Conservation (phyloP, 345 rosid genomes). For the Eucalyptus pauciflora region DNA sequence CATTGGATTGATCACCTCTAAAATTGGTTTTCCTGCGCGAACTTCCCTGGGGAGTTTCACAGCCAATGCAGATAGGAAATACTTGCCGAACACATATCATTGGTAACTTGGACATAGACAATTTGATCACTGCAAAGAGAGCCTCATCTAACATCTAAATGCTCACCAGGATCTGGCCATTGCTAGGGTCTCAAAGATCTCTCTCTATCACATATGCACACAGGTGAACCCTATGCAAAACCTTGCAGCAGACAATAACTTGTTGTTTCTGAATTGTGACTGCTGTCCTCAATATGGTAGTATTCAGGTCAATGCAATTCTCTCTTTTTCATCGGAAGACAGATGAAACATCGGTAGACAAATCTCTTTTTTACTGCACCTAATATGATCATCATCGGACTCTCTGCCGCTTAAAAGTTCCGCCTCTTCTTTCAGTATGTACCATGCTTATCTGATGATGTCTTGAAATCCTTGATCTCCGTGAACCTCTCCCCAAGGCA, state of each 20-base stretch:
- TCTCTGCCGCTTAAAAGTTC: slow-evolving; percentile 7
- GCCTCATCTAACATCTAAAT: background rate
- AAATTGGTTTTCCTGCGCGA: background rate
- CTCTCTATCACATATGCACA: background rate
- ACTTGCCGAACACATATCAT: background rate
- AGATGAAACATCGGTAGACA: background rate
- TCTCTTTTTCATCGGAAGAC: background rate
- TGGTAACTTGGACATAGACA: background rate
- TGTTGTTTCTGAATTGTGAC: background rate
- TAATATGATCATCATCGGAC: background rate
- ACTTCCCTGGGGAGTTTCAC: background rate
- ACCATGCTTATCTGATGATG: background rate
- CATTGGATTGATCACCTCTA: background rate
- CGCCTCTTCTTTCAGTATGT: background rate
- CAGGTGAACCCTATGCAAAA: background rate
- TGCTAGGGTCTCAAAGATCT: background rate
- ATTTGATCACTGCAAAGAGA: background rate
- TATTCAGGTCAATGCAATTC: background rate
- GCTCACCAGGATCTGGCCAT: background rate
- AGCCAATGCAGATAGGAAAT: background rate
- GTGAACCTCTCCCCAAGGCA: background rate
- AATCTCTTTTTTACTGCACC: background rate
- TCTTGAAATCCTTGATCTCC: slow-evolving; percentile 19
- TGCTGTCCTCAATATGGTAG: background rate
- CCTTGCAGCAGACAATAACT: background rate